These are phyloP conservation scores for Aureobasidium sp. DNA, from an alignment of 2,329 filamentous ascomycete species.

Conservation along the genomic window DNA sequence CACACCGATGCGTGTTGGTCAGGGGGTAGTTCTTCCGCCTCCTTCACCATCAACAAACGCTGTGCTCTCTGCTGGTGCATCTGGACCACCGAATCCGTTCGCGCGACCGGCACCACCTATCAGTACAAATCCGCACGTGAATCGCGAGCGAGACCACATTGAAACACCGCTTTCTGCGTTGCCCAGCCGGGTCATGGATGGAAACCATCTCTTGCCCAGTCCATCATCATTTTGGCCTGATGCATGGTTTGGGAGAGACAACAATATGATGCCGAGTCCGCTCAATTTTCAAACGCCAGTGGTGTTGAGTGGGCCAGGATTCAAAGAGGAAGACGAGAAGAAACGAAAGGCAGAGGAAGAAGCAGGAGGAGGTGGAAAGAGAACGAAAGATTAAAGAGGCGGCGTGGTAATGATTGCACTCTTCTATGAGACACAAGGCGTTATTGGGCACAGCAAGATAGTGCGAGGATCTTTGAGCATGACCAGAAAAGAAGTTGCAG, in stretches of 20 bases:
- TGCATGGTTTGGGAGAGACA: conserved; percentile 46
- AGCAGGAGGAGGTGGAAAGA: conserved; percentile 22
- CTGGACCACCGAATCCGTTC: conserved; percentile 91
- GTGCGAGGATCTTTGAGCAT: not conserved
- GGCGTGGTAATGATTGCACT: not conserved
- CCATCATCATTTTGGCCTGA: conserved; percentile 90
- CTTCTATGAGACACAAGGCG: not conserved
- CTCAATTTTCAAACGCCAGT: conserved; percentile 84
- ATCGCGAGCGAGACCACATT: conserved; percentile 39
- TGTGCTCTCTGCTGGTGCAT: conserved; percentile 81
- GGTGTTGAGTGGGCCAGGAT: conserved; percentile 28
- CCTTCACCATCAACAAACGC: conserved; percentile 85
- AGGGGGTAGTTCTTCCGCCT: conserved; percentile 74
- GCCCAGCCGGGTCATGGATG: conserved; percentile 82
- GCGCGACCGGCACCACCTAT: conserved; percentile 75
- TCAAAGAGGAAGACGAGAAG: conserved; percentile 28
- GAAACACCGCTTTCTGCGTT: conserved; percentile 91
- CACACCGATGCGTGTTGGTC: conserved; percentile 5
- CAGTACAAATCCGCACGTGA: conserved; percentile 39
- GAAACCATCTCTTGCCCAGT: conserved; percentile 71
- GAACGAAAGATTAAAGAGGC: conserved; percentile 19
- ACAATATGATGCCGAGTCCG: conserved; percentile 87
- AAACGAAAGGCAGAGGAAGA: conserved; percentile 24
- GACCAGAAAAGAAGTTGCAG: not conserved
- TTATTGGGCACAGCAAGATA: not conserved